Conservation (phyloP, 2,329 filamentous ascomycete species). For the Lasiodiplodia gonubiensis region DNA sequence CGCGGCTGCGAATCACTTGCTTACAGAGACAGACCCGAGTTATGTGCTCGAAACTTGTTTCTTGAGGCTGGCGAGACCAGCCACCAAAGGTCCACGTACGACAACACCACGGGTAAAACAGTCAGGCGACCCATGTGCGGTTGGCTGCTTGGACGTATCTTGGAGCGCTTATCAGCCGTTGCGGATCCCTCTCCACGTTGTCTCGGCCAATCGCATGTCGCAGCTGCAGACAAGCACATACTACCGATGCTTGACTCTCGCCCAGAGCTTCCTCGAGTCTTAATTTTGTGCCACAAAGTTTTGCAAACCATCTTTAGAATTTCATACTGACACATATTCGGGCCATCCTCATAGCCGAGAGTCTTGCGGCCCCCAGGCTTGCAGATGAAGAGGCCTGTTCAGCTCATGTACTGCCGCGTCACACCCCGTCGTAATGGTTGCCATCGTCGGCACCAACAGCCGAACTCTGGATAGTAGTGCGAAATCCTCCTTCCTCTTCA, state of each 20-base stretch:
- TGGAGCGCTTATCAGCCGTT: constrained; percentile 1
- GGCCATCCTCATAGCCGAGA: too few species aligned
- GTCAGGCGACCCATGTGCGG: background rate
- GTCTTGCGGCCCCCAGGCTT: background rate
- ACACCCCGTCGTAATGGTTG: background rate
- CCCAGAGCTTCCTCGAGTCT: background rate
- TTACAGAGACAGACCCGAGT: too few species aligned
- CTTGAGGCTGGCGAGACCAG: too few species aligned
- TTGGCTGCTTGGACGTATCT: background rate
- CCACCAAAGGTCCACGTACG: background rate
- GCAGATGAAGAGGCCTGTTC: background rate
- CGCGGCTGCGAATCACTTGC: too few species aligned
- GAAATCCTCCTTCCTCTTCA: constrained; percentile 6
- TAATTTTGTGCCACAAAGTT: background rate
- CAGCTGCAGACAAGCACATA: background rate
- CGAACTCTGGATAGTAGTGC: background rate
- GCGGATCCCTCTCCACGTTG: background rate
- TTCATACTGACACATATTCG: background rate
- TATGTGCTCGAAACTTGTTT: too few species aligned
- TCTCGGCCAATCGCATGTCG: background rate
- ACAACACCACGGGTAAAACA: background rate
- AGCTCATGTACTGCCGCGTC: background rate
- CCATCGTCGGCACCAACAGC: background rate
- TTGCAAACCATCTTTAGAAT: background rate
- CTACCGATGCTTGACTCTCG: background rate